Base-by-base conservation (phyloP, 352 stramenopile species). In the Blastocystis sp. region DNA sequence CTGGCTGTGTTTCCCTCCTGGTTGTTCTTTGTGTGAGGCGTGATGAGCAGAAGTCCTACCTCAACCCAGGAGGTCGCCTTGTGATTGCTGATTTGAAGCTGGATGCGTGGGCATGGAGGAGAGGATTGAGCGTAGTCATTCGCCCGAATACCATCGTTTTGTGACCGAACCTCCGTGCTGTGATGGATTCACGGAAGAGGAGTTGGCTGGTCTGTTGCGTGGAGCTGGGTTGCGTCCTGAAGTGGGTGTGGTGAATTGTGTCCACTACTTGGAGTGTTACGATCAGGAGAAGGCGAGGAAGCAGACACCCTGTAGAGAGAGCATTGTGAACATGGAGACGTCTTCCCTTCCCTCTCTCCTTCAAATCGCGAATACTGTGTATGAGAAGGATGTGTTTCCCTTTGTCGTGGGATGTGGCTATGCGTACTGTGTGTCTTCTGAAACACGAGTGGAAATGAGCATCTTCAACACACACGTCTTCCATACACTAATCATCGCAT, bases 361-460 rank as follows among this genome's bases (percentile, higher is more conserved):
- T 11, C n/a, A 42, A 42, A 19, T 81, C 3, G 21, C 19, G 4
- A 21, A 43, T 10, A 43, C 10, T 17, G 64, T 66, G 42, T 81
- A 42, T 42, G 71, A 81, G 48, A 63, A 59, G 38, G 71, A 81
- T 81, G 48, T 81, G 28, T 81, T 81, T 64, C 71, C 71, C 11
- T 81, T 81, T 43, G 40, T 81, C 52, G 52, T 81, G 19, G 71
- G 48, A 6, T 81, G 71, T 65, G 71, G 71, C 21, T 28, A n/a
- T 17, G 6, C 52, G 11, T 81, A 34, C 34, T 54, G 7, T 14
- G 64, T 45, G 64, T 81, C 66, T 3, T 64, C 45, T 66, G 6
- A 65, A 81, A 81, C 71, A 81, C 28, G 28, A 34, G 28, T 34
- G 28, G 28, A 34, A 34, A 34, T 34, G 28, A 34, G 28, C 28